Conservation (phyloP, 2,329 filamentous ascomycete species). For the Alternaria solani region DNA sequence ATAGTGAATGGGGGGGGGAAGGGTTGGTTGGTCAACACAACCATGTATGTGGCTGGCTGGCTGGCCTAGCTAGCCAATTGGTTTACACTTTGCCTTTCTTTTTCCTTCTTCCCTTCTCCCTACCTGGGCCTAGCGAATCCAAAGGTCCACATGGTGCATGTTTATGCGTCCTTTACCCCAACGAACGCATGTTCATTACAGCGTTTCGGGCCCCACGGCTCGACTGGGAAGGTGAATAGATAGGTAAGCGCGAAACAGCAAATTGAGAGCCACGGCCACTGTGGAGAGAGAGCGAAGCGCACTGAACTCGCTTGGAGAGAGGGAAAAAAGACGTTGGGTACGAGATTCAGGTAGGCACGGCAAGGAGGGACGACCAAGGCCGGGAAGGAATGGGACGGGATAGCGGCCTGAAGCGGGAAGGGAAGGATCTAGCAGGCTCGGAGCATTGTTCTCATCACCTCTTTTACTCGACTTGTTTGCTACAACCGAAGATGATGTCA, state of each 20-base stretch:
- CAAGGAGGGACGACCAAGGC: background rate
- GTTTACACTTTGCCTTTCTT: background rate
- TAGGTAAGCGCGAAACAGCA: constrained; percentile 13
- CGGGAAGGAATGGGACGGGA: constrained; percentile 13
- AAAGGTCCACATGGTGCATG: background rate
- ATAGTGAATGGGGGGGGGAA: background rate
- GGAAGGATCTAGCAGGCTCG: constrained; percentile 23
- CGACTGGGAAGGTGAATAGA: constrained; percentile 24
- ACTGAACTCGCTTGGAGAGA: background rate
- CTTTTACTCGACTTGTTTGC: background rate
- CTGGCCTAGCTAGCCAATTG: background rate
- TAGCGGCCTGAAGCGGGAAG: constrained; percentile 28
- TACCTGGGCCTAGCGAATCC: background rate
- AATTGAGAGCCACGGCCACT: constrained; percentile 3
- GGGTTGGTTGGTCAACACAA: background rate
- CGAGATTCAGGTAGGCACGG: background rate
- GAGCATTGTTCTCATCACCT: constrained; percentile 15
- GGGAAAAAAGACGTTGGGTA: background rate
- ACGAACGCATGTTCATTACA: constrained; percentile 9
- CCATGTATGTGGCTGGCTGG: background rate
- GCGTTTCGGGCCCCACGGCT: constrained; percentile 8
- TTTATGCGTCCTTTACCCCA: background rate
- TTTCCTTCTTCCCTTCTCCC: background rate
- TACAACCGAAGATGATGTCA: constrained; percentile 5
- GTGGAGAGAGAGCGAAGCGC: background rate